Evolutionary conservation across 169 alveolate species (phyloP), one percentile per base, ranked within the genome.

Genomic region (Plasmodium adleri): DNA sequence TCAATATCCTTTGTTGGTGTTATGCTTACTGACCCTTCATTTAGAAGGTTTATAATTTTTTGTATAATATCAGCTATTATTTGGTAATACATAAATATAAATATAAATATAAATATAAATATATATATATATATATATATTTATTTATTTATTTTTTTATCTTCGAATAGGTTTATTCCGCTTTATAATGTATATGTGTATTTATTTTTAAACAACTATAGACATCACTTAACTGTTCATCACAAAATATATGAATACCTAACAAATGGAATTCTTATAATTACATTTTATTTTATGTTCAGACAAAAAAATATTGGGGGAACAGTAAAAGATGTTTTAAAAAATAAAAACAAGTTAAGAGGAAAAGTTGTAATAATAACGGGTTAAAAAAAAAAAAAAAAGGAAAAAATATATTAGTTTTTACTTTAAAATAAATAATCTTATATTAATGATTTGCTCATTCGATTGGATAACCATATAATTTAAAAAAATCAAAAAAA

Each of bases 331-430:
- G 17, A 12, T 15, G 90, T 68, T 47, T 9, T 67, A 52, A 26
- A 26, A 28, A 80, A 80, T 39, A 28, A 49, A 39, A 22, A 5
- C 10, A 56, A 54, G 47, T 56, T 80, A 56, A 80, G 63, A 22
- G 90, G 90, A 54, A 80, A 80, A 15, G 59, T 78, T 72, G 72
- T 80, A 24, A n/a, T 80, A 20, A 72, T 80, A 13, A 80, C 90
- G 22, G 90, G 90, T 80, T 67, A 4, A 59, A n/a, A 72, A 26
- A 1, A 20, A 20, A 20, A 32, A 32, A 5, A 32, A 8, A 32
- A 20, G 22, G 22, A 20, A 20, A 20, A 20, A 20, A 20, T 20
- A 20, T 20, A 20, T 20, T 15, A 7, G n/a, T 59, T 3, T 3
- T 26, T 20, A 15, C 20, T 62, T 32, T 32, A 32, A 32, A 32